phyloP scores from a whole-genome alignment of 2,329 filamentous ascomycete genomes.

The Curvularia spicifera region DNA sequence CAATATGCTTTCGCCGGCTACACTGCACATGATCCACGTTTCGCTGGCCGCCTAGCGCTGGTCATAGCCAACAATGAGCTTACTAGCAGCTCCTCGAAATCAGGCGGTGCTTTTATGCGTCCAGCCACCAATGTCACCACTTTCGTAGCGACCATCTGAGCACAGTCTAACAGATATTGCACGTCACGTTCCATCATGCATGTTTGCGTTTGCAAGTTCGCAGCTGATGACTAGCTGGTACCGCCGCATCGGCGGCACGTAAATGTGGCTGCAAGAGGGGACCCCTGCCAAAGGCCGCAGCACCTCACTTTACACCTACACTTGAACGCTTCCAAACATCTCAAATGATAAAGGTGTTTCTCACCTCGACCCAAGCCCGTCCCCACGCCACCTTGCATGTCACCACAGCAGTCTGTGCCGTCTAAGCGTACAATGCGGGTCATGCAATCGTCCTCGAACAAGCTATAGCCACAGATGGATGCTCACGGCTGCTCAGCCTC shows the following conservation, averaged over 20 bases:
- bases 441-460: constrained; percentile 3
- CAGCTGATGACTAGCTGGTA: no score
- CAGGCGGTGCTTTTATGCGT: constrained; percentile 20
- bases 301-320: constrained; percentile 15
- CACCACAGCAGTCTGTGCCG: constrained; percentile 13
- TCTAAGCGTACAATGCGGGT: constrained; percentile 12
- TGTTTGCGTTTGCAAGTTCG: constrained; percentile 16
- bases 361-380: constrained; percentile 16
- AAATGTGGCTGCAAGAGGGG: background rate
- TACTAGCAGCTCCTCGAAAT: constrained; percentile 17
- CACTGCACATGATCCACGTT: constrained; percentile 26
- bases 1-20: constrained; percentile 30
- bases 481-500: constrained; percentile 11
- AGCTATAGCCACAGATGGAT: background rate
- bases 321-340: constrained; percentile 4
- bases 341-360: constrained; percentile 6
- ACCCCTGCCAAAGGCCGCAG: constrained; percentile 10
- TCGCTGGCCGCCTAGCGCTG: constrained; percentile 26
- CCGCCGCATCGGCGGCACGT: background rate
- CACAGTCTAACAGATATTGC: constrained; percentile 19
- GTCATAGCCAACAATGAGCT: constrained; percentile 26
- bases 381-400: constrained; percentile 20
- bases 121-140: constrained; percentile 24
- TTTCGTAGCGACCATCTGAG: constrained; percentile 30
- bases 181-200: constrained; percentile 9